Conservation (phyloP, 257 asterid genomes). For the Solanum pimpinellifolium region DNA sequence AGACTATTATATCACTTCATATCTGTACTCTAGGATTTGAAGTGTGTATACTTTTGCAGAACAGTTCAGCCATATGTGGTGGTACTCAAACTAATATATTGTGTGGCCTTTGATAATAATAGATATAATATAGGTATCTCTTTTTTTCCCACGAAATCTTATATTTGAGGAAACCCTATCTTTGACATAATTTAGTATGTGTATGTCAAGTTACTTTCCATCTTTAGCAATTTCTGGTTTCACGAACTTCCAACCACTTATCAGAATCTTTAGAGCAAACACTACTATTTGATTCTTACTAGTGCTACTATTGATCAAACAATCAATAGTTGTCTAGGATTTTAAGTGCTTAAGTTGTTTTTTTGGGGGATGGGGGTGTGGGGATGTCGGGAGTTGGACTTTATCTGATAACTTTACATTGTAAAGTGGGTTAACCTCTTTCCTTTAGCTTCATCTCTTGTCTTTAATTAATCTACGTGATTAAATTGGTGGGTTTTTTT, state of each 20-base stretch:
- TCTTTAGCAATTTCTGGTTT: not conserved
- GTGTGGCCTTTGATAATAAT: not conserved
- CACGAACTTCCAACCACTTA: not conserved
- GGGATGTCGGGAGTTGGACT: not conserved
- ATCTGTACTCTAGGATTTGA: not conserved
- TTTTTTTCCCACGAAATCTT: not conserved
- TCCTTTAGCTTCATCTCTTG: not conserved
- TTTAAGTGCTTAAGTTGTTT: not conserved
- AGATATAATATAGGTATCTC: not conserved
- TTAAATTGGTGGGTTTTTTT: not conserved
- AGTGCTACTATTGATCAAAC: not conserved
- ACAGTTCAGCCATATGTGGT: not conserved
- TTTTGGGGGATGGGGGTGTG: not conserved
- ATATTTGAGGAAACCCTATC: not conserved
- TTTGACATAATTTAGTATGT: not conserved
- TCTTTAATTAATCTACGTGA: not conserved
- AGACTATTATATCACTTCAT: not conserved
- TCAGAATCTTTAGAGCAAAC: not conserved
- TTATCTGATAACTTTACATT: not conserved
- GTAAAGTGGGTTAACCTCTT: not conserved
- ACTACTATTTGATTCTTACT: not conserved
- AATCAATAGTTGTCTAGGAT: not conserved
- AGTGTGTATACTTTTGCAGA: not conserved
- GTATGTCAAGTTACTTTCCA: not conserved
- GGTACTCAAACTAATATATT: not conserved